Evolutionary conservation across 306 rosid species (phyloP).

Genomic region (Parietaria judaica): DNA sequence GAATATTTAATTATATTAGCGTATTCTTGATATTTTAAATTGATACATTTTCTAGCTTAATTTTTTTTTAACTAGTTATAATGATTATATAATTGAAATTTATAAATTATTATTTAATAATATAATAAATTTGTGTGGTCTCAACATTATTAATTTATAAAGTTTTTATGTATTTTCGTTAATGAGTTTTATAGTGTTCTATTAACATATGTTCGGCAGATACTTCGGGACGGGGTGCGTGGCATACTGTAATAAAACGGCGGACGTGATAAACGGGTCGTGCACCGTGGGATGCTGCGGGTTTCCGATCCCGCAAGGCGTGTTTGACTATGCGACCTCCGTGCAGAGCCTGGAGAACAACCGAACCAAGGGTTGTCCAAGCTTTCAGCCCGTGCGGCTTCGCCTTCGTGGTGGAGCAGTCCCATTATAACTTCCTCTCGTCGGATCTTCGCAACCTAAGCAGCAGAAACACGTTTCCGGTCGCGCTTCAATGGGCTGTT

Average conservation of each 20-base stretch:
- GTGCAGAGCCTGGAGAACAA: neutral
- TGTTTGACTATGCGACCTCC: neutral
- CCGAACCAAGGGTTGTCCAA: neutral
- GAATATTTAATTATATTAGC: too few species aligned
- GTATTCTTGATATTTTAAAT: too few species aligned
- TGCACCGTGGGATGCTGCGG: constrained; percentile 20
- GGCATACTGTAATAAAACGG: neutral
- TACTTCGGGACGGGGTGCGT: constrained; percentile 5
- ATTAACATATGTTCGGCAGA: too few species aligned
- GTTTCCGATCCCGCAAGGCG: neutral
- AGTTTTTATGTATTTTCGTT: too few species aligned
- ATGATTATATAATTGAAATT: too few species aligned
- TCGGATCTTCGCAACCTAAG: constrained; percentile 1
- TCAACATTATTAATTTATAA: too few species aligned
- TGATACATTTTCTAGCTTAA: too few species aligned
- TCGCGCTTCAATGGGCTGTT: constrained; percentile 29
- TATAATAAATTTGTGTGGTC: too few species aligned
- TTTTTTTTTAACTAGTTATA: too few species aligned
- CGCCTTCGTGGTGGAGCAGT: constrained; percentile 19
- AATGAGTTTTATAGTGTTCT: too few species aligned
- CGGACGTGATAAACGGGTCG: constrained; percentile 2
- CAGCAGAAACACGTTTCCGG: neutral
- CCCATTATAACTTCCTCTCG: constrained; percentile 6
- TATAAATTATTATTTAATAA: too few species aligned
- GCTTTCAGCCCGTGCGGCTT: constrained; percentile 14